Evolutionary conservation across 2,329 filamentous ascomycete species (phyloP), one percentile per base, ranked within the genome.

Genomic region (Calonectria leucothoes): DNA sequence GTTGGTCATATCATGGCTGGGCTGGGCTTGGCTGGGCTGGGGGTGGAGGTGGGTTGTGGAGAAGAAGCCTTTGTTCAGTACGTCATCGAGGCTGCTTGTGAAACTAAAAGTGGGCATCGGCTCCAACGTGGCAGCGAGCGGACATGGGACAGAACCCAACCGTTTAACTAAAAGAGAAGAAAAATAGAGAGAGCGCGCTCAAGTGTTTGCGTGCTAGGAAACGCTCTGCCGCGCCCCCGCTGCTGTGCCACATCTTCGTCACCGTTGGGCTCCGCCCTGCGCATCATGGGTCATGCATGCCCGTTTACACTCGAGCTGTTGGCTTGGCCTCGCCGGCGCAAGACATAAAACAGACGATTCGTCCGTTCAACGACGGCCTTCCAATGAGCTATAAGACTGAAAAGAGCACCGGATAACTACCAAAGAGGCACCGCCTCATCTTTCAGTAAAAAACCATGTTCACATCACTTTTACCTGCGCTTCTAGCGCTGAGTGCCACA

Each of bases 231-330:
- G 7, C 31, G 20, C 55, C 29, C 23, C 55, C 17, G 55, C 33
- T 61, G 55, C 55, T 61, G 55, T 61, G 55, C 55, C 55, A 39
- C 55, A 17, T 61, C 55, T 61, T 61, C 55, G 55, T 61, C 55
- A 39, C 55, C 33, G 37, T 11, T 29, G 31, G 33, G 35, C 55
- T 61, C 55, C 55, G 55, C 55, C 55, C 39, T 61, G 55, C 25
- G 20, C 27, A 55, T 55, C 51, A 55, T 55, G 51, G 51, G 51
- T 31, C 51, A 45, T 23, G 42, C 42, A 45, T 45, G 42, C 42
- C 42, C 42, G 42, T 45, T 45, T 45, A 20, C 20, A 5, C 14
- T 42, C 37, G 37, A 45, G 42, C 42, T 23, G 42, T 39, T 61
- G 55, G 55, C 55, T 39, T 61, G 37, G 55, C 37, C 35, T 25